Evolutionary conservation across 2,329 filamentous ascomycete genomes (phyloP).

Genomic region (Nakataea oryzae): DNA sequence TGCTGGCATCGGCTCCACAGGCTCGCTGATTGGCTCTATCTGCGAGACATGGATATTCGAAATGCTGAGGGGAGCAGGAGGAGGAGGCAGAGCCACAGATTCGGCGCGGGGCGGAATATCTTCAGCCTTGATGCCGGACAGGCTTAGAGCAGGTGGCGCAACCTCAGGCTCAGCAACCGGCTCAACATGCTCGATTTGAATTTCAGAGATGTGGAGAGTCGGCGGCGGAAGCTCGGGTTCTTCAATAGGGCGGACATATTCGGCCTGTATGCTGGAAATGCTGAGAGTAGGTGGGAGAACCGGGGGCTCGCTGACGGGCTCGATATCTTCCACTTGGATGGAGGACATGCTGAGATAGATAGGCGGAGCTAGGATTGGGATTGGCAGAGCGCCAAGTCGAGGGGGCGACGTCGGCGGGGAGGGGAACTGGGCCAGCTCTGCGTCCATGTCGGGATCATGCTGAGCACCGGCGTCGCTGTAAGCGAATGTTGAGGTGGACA

Average conservation of each 20-base stretch:
- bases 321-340: slow-evolving; percentile 32
- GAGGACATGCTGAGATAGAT: slow-evolving; percentile 30
- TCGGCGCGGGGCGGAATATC: slow-evolving; percentile 12
- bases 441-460: slow-evolving; percentile 36
- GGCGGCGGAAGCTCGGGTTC: slow-evolving; percentile 7
- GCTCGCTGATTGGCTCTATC: slow-evolving; percentile 14
- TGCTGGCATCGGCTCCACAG: background rate
- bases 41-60: slow-evolving; percentile 25
- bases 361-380: slow-evolving; percentile 17
- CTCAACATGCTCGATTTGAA: slow-evolving; percentile 14
- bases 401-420: slow-evolving; percentile 35
- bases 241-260: slow-evolving; percentile 9
- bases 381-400: slow-evolving; percentile 10
- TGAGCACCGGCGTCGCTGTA: slow-evolving; percentile 45
- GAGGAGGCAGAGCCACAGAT: slow-evolving; percentile 13
- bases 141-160: slow-evolving; percentile 1
- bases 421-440: slow-evolving; percentile 43
- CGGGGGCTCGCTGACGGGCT: slow-evolving; percentile 27
- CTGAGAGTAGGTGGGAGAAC: slow-evolving; percentile 17
- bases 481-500: slow-evolving; percentile 33
- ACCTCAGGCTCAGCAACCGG: slow-evolving; percentile 10
- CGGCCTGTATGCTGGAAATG: slow-evolving; percentile 17
- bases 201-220: slow-evolving; percentile 9
- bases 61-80: slow-evolving; percentile 5
- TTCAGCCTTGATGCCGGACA: slow-evolving; percentile 19